A percentile compares a stretch with the other conserved stretches of the same genome.
These are phyloP conservation scores for Dioscorea zingiberensis DNA, from an alignment of 106 monocot genomes.

Conservation along the genomic window DNA sequence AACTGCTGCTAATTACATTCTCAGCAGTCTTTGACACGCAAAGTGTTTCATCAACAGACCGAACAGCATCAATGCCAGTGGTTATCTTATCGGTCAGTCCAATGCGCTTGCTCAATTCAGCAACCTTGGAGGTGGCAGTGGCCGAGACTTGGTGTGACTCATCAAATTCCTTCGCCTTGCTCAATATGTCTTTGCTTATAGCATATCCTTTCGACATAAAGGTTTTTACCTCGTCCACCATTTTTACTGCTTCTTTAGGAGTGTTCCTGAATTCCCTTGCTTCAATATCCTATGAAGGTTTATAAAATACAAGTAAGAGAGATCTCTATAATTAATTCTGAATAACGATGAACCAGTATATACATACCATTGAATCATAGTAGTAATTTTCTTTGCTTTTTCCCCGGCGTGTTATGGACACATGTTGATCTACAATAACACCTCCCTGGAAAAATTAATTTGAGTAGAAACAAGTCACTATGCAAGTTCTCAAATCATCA, in stretches of 20 bases:
- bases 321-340: too few species aligned
- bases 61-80: conserved; percentile 48
- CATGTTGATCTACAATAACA: conserved; percentile 82
- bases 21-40: conserved; percentile 51
- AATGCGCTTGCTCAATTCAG: conserved; percentile 62
- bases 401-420: conserved; percentile 83
- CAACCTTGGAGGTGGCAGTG: conserved; percentile 50
- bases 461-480: too few species aligned
- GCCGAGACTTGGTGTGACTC: conserved; percentile 65
- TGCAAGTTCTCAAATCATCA: too few species aligned
- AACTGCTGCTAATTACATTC: conserved; percentile 76
- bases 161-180: conserved; percentile 67
- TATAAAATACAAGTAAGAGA: neutral
- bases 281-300: conserved; percentile 17
- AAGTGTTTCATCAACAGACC: conserved; percentile 56
- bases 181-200: conserved; percentile 65
- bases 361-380: too few species aligned
- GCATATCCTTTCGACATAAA: conserved; percentile 71
- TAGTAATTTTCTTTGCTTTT: too few species aligned
- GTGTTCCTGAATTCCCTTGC: conserved; percentile 29
- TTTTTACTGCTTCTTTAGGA: conserved; percentile 54
- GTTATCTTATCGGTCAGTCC: conserved; percentile 68
- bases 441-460: conserved; percentile 65
- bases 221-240: conserved; percentile 64
- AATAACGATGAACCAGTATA: too few species aligned